These are phyloP conservation scores for Luvunga scandens DNA, from an alignment of 345 rosid genomes.

Conservation along the genomic window DNA sequence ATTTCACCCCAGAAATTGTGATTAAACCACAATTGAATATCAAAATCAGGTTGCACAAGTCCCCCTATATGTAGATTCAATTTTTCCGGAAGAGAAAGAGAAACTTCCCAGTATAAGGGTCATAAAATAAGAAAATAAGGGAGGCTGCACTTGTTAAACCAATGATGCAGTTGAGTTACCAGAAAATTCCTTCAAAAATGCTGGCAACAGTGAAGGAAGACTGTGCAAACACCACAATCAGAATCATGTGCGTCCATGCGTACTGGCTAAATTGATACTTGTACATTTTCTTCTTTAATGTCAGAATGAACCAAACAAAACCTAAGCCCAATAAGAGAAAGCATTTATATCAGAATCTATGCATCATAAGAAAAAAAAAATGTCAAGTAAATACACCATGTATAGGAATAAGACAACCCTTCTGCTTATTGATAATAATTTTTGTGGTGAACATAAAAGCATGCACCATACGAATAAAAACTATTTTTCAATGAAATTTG, in stretches of 20 bases:
- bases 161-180: constrained; percentile 39
- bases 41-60: neutral
- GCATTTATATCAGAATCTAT: neutral
- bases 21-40: neutral
- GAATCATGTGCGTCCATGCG: constrained; percentile 99
- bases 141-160: neutral
- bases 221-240: constrained; percentile 90
- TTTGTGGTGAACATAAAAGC: neutral
- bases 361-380: neutral
- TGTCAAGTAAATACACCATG: neutral
- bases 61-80: neutral
- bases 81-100: neutral
- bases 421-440: neutral
- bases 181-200: constrained; percentile 97
- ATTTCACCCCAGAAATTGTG: neutral
- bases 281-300: constrained; percentile 96
- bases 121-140: neutral
- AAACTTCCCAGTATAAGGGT: neutral
- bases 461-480: neutral
- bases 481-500: neutral
- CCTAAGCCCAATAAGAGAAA: constrained; percentile 40
- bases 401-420: neutral
- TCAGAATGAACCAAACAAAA: constrained; percentile 97
- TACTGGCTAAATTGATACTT: constrained; percentile 99
- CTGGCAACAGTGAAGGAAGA: constrained; percentile 98